Conservation (phyloP, 768 basidiomycete genomes). For the Fomitopsis serialis region DNA sequence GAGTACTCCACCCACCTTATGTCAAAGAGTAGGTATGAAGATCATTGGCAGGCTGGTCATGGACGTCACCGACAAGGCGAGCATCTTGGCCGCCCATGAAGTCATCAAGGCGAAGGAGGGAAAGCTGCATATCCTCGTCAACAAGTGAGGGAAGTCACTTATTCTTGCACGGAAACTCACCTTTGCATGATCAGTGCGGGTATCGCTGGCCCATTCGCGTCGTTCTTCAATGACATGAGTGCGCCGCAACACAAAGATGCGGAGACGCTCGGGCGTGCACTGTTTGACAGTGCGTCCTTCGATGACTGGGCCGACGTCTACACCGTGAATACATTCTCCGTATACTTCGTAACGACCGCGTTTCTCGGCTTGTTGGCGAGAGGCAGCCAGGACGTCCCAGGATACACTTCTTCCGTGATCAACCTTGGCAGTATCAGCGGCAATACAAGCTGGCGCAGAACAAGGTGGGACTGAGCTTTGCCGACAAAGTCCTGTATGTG, state of each 20-base stretch:
- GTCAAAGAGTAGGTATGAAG: background rate
- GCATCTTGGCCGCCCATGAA: conserved; percentile 53
- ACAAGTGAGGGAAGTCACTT: too few relatives aligned
- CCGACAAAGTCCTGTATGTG: background rate
- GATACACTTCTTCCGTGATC: conserved; percentile 63
- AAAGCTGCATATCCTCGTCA: conserved; percentile 72
- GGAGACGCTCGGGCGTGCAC: conserved; percentile 56
- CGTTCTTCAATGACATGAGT: conserved; percentile 50
- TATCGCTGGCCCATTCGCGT: conserved; percentile 57
- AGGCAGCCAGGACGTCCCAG: conserved; percentile 54
- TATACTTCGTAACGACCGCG: conserved; percentile 72
- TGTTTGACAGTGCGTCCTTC: conserved; percentile 65
- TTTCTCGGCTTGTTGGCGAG: conserved; percentile 73
- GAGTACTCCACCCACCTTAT: conserved; percentile 22
- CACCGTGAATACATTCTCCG: conserved; percentile 65
- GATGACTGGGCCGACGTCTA: conserved; percentile 61
- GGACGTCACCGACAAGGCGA: conserved; percentile 68
- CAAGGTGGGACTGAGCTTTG: conserved; percentile 45
- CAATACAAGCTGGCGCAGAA: conserved; percentile 64
- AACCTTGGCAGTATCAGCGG: conserved; percentile 80
- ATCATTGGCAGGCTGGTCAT: conserved; percentile 44
- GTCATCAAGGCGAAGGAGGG: conserved; percentile 55
- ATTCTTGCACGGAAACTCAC: too few relatives aligned
- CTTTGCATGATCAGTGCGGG: conserved; percentile 66
- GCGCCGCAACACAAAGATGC: conserved; percentile 58